phyloP scores from a whole-genome alignment of 331 rosid species.

The Pyracantha coccinea region DNA sequence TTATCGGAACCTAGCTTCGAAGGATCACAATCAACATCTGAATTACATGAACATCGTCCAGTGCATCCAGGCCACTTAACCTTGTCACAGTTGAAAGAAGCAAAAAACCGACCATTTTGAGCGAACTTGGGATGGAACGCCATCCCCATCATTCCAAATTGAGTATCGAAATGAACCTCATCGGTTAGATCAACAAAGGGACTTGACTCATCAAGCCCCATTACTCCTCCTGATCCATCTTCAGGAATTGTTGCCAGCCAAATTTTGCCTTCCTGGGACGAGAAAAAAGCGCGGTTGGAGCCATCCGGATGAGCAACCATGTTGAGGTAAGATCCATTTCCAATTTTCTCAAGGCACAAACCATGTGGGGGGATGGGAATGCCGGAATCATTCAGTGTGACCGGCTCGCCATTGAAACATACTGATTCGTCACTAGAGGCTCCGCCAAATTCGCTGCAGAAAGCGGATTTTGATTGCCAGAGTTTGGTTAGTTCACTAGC shows the following conservation, averaged over 20 bases:
- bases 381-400: conserved; percentile 33
- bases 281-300: conserved; percentile 79
- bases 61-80: conserved; percentile 67
- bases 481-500: conserved; percentile 39
- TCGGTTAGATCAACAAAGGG: conserved; percentile 85
- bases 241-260: conserved; percentile 77
- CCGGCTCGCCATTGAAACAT: conserved; percentile 68
- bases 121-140: conserved; percentile 82
- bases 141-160: conserved; percentile 86
- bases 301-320: conserved; percentile 95
- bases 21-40: conserved; percentile 83
- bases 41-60: conserved; percentile 85
- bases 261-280: conserved; percentile 62
- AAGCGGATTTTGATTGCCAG: conserved; percentile 72
- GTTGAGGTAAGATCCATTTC: conserved; percentile 69
- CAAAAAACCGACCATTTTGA: conserved; percentile 73
- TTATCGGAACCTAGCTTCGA: conserved; percentile 49
- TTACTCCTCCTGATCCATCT: conserved; percentile 49
- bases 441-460: conserved; percentile 77
- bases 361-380: conserved; percentile 54
- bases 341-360: conserved; percentile 83
- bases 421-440: conserved; percentile 44
- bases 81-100: conserved; percentile 83
- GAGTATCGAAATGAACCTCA: conserved; percentile 53
- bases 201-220: conserved; percentile 56